A percentile compares a stretch with the other conserved stretches of the same genome.
phyloP scores from a whole-genome alignment of 2,329 filamentous ascomycete species.

The Xylariaceae sp. region DNA sequence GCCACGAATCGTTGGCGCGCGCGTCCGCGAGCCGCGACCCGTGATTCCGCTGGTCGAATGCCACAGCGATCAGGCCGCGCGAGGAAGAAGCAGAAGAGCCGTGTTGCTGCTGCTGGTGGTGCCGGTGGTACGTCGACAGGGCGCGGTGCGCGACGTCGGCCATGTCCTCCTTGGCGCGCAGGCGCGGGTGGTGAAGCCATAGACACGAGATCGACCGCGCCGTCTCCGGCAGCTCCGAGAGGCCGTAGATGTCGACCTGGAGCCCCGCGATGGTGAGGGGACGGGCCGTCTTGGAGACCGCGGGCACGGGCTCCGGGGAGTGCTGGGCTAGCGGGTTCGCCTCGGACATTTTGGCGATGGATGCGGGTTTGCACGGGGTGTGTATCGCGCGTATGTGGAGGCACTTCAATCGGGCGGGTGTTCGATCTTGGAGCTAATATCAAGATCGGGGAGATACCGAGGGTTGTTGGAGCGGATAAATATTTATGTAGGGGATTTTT shows the following conservation, averaged over 20 bases:
- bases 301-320: conserved; percentile 24
- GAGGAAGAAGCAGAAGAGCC: conserved; percentile 19
- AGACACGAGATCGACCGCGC: conserved; percentile 69
- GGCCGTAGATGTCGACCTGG: conserved; percentile 77
- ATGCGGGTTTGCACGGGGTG: background rate
- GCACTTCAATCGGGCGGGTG: too few relatives aligned
- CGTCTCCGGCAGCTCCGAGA: conserved; percentile 66
- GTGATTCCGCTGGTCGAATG: conserved; percentile 94
- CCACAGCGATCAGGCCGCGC: conserved; percentile 72
- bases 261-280: conserved; percentile 74
- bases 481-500: too few relatives aligned
- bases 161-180: conserved; percentile 74
- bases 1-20: conserved; percentile 77
- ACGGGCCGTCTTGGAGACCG: conserved; percentile 62
- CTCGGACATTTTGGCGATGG: background rate
- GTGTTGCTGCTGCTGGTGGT: conserved; percentile 35
- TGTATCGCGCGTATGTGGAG: background rate
- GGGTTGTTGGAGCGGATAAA: too few relatives aligned
- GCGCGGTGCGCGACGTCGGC: conserved; percentile 68
- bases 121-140: conserved; percentile 68
- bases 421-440: too few relatives aligned
- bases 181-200: conserved; percentile 88
- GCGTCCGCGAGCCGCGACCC: conserved; percentile 71
- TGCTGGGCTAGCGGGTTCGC: background rate
- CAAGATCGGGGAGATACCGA: too few relatives aligned